These are phyloP conservation scores for Davidsoniella australis DNA, from an alignment of 2,329 filamentous ascomycete species.

Conservation along the genomic window DNA sequence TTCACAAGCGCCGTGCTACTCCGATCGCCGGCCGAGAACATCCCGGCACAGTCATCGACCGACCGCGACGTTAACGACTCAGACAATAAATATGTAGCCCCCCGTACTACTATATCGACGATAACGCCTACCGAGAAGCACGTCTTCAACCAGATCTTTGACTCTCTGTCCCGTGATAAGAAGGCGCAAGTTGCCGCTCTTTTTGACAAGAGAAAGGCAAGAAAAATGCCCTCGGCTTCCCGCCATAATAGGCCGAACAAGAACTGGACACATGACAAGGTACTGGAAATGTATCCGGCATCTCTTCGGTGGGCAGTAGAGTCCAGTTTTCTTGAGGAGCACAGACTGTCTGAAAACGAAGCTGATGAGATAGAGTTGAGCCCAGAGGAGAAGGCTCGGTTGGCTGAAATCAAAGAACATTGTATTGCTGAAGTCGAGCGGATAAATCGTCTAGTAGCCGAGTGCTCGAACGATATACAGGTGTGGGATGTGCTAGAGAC, in stretches of 20 bases:
- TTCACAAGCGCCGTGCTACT: too few relatives aligned
- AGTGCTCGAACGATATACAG: constrained; percentile 41
- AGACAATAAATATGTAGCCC: too few relatives aligned
- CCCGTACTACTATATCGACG: constrained; percentile 23
- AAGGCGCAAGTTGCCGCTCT: neutral
- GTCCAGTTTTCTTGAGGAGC: constrained; percentile 23
- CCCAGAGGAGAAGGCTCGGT: neutral
- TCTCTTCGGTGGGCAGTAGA: constrained; percentile 25
- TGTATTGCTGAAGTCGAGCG: constrained; percentile 25
- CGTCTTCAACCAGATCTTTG: constrained; percentile 42
- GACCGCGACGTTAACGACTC: neutral
- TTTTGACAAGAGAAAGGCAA: neutral
- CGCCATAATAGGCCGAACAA: neutral
- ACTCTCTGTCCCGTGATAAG: constrained; percentile 20
- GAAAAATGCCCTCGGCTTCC: neutral
- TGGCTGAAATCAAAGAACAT: neutral
- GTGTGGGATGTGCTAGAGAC: constrained; percentile 51
- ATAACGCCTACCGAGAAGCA: constrained; percentile 40
- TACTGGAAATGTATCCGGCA: constrained; percentile 23
- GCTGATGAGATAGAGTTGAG: neutral
- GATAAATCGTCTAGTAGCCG: constrained; percentile 36
- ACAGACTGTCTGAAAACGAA: constrained; percentile 14
- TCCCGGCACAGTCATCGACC: neutral
- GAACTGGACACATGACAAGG: constrained; percentile 17
- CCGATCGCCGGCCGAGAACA: too few relatives aligned